Conservation (phyloP, 495 filamentous ascomycete species). For the Xylaria telfairii region DNA sequence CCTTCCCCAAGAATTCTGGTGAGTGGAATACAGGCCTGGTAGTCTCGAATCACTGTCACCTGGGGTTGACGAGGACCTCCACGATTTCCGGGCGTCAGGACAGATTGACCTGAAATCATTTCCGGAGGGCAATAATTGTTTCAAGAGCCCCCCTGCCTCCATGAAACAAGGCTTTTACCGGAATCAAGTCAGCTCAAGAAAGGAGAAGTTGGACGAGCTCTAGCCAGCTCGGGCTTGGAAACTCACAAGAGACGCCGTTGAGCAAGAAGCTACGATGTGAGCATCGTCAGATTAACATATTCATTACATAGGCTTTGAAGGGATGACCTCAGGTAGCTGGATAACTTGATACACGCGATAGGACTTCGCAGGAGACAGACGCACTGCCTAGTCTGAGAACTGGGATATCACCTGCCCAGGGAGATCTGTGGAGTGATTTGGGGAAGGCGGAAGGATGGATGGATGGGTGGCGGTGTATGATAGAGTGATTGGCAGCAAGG, state of each 20-base stretch:
- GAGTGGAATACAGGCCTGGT: conserved; percentile 49
- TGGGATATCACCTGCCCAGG: conserved; percentile 2
- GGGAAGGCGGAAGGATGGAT: conserved; percentile 9
- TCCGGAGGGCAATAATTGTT: conserved; percentile 25
- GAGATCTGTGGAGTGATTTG: conserved; percentile 15
- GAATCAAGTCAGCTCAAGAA: neutral
- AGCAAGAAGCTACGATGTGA: conserved; percentile 22
- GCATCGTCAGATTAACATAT: conserved; percentile 23
- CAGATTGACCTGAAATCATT: conserved; percentile 30
- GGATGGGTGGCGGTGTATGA: conserved; percentile 22
- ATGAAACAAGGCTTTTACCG: conserved; percentile 24
- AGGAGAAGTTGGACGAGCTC: neutral
- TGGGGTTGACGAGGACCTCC: conserved; percentile 27
- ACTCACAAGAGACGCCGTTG: conserved; percentile 22
- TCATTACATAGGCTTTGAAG: neutral
- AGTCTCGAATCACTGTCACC: conserved; percentile 40
- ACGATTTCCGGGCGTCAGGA: conserved; percentile 27
- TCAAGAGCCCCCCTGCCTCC: conserved; percentile 24
- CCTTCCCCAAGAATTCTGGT: conserved; percentile 47
- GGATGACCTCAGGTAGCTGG: neutral
- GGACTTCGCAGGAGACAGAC: conserved; percentile 10
- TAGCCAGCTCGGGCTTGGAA: neutral
- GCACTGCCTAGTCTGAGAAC: conserved; percentile 15
- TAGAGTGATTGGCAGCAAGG: conserved; percentile 14
- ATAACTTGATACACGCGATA: conserved; percentile 8